Evolutionary conservation across 2,329 filamentous ascomycete species (phyloP), one percentile per base, ranked within the genome.

Genomic region (Hirsutella minnesotensis): DNA sequence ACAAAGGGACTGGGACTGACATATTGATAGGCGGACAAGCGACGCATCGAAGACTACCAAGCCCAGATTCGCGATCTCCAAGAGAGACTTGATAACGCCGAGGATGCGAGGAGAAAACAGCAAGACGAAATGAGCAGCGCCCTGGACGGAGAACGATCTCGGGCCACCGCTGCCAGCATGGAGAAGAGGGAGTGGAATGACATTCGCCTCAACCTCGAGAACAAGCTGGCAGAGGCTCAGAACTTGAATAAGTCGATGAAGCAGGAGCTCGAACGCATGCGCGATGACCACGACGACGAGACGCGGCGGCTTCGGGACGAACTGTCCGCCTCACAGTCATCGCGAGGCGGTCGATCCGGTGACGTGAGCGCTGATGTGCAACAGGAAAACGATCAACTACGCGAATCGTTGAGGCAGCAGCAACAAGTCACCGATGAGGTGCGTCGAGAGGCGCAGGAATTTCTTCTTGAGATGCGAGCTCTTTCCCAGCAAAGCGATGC

Each of bases 381-480:
- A 54, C 69, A 68, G 38, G 81, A 86, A 54, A 85, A 95, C 53
- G 73, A 81, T 44, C 75, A 77, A 36, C 64, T 89, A 19, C 77
- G 83, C 49, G 60, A 63, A 30, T 74, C 82, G 24, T 64, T 90
- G 19, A 66, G 70, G 41, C 74, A 89, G 49, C 90, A 96, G 59
- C 81, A 87, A 51, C 75, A 83, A 44, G 75, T 92, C 2, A 94
- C 88, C 0, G 83, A 94, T 47, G 85, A 95, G 54, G 92, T 95
- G 27, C 79, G 86, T 20, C 77, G 75, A 43, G 86, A 95, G 64
- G 88, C 89, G 0, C 80, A 86, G 44, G 75, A 80, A 40, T 95
- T 90, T 58, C 64, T 98, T 36, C 73, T 77, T 47, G 92, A 98
- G 62, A 98, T 96, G 92, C 81, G 86, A 48, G 69, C 77, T 38